Conservation (phyloP, 129 eudicot genomes). For the Daucus carota region DH1_v3.0 NC_030382.2:49568001-49568500, state of each 20-base stretch:
- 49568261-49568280: background rate
- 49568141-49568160: constrained; percentile 15
- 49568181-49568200: constrained; percentile 21
- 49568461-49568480: too few relatives aligned
- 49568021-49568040: constrained; percentile 14
- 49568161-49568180: background rate
- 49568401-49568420: background rate
- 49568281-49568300: background rate
- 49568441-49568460: too few relatives aligned
- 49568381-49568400: background rate
- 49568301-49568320: background rate
- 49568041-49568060: constrained; percentile 18
- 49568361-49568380: background rate
- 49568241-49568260: background rate
- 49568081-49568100: constrained; percentile 15
- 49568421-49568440: too few relatives aligned
- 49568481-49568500: too few relatives aligned
- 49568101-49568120: constrained; percentile 18
- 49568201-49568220: constrained; percentile 18
- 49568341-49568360: background rate
- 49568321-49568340: background rate
- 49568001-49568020: constrained; percentile 13
- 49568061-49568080: constrained; percentile 28
- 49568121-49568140: constrained; percentile 24
- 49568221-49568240: background rate